Conservation (phyloP, 108 stramenopile species). For the Stephanodiscus triporus region DNA sequence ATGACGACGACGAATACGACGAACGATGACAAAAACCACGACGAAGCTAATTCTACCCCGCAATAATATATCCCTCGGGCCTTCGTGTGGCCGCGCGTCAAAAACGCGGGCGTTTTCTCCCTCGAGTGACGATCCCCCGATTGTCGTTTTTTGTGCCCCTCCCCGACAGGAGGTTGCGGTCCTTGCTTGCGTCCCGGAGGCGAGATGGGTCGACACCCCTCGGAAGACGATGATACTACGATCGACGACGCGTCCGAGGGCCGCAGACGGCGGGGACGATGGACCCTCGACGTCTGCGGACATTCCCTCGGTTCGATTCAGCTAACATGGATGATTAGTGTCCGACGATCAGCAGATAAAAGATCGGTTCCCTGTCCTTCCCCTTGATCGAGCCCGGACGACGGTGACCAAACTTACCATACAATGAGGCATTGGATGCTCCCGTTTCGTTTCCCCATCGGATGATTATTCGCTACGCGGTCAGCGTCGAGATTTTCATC, state of each 20-base stretch:
- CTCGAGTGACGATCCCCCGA: slow-evolving; percentile 52
- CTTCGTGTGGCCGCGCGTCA: no score
- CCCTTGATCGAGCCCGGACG: slow-evolving; percentile 83
- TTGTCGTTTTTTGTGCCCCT: no score
- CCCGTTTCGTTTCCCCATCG: no score
- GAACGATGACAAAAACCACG: no score
- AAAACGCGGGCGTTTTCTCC: slow-evolving; percentile 54
- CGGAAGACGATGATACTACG: slow-evolving; percentile 18
- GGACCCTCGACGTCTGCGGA: slow-evolving; percentile 59
- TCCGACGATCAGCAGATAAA: slow-evolving; percentile 21
- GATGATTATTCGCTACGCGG: slow-evolving; percentile 57
- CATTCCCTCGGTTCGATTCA: slow-evolving; percentile 91
- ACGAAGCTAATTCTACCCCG: no score
- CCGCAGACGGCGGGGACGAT: background rate
- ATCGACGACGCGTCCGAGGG: slow-evolving; percentile 24
- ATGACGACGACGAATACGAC: no score
- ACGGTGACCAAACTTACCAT: slow-evolving; percentile 81
- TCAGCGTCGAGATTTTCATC: slow-evolving; percentile 76
- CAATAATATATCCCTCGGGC: no score
- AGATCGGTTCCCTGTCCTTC: slow-evolving; percentile 88
- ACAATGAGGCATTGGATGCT: no score
- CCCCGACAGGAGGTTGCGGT: slow-evolving; percentile 71
- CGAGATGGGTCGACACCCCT: no score
- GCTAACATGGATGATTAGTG: slow-evolving; percentile 71
- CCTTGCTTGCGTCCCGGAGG: slow-evolving; percentile 70